These are phyloP conservation scores for Nidularia pulvinata DNA, from an alignment of 768 basidiomycete genomes.

Conservation along the genomic window DNA sequence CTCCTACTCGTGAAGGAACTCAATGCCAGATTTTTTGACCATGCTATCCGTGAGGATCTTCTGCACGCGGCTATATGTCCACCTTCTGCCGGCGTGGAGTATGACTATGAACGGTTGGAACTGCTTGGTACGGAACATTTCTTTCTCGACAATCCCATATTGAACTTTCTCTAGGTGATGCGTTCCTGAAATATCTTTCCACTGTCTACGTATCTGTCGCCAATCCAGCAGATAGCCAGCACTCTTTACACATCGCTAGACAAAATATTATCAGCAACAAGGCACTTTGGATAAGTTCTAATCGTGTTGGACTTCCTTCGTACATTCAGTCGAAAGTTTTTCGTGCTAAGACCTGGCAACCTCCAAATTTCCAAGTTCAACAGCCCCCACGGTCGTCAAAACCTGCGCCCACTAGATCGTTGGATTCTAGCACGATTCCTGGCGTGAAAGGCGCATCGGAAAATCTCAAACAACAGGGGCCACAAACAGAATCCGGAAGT, in stretches of 20 bases:
- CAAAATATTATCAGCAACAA: conserved; percentile 78
- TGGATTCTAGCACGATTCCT: no score
- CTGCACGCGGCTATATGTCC: conserved; percentile 70
- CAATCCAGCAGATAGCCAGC: conserved; percentile 63
- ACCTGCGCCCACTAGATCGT: no score
- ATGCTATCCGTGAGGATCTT: conserved; percentile 58
- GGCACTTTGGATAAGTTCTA: conserved; percentile 54
- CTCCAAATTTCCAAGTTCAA: conserved; percentile 10
- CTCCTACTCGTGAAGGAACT: conserved; percentile 77
- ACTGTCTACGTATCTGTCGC: conserved; percentile 76
- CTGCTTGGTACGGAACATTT: conserved; percentile 57
- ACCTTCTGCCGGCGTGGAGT: conserved; percentile 67
- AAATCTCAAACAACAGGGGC: background rate
- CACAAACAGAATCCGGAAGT: background rate
- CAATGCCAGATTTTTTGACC: conserved; percentile 65
- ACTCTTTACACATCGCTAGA: conserved; percentile 64
- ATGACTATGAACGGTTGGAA: conserved; percentile 85
- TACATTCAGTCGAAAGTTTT: conserved; percentile 79
- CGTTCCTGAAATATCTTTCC: conserved; percentile 79
- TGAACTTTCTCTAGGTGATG: conserved; percentile 55
- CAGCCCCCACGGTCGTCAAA: no score
- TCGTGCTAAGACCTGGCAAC: conserved; percentile 62
- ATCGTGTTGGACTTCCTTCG: conserved; percentile 58
- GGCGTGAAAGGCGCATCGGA: no score
- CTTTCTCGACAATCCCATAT: background rate